phyloP scores from a whole-genome alignment of 768 basidiomycete genomes.

The Amanita phalloides region DNA sequence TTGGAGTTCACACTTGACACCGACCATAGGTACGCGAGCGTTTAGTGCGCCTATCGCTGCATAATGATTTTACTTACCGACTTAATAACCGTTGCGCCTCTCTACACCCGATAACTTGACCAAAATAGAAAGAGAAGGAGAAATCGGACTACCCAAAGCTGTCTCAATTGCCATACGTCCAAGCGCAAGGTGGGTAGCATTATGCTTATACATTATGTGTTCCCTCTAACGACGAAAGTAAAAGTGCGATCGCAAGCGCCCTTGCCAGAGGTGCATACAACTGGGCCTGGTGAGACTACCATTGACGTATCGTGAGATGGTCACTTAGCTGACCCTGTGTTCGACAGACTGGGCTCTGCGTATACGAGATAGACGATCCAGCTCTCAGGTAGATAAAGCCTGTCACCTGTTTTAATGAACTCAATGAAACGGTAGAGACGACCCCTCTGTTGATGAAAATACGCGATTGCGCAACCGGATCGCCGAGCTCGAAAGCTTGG shows the following conservation, averaged over 20 bases:
- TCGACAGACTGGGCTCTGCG: conserved; percentile 79
- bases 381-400: conserved; percentile 44
- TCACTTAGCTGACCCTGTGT: background rate
- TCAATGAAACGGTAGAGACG: conserved; percentile 44
- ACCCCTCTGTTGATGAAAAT: conserved; percentile 79
- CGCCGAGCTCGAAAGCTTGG: conserved; percentile 87
- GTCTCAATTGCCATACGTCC: conserved; percentile 85
- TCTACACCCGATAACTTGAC: conserved; percentile 31
- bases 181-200: conserved; percentile 67
- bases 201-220: conserved; percentile 5
- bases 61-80: conserved; percentile 27
- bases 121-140: conserved; percentile 71
- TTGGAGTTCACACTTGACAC: conserved; percentile 64
- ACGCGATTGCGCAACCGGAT: conserved; percentile 81
- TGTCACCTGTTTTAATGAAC: background rate
- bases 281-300: conserved; percentile 58
- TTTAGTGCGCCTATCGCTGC: conserved; percentile 11
- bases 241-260: conserved; percentile 86
- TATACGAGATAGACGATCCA: conserved; percentile 91
- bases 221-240: conserved; percentile 9
- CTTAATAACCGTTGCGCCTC: conserved; percentile 36
- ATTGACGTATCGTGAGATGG: conserved; percentile 3
- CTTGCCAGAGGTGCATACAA: conserved; percentile 85
- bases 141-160: conserved; percentile 87
- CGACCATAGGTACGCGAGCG: conserved; percentile 43